Percentiles rank a stretch among this genome's conserved stretches.
Evolutionary conservation across 2,329 filamentous ascomycete genomes (phyloP).

Genomic region (Neobulgaria alba): DNA sequence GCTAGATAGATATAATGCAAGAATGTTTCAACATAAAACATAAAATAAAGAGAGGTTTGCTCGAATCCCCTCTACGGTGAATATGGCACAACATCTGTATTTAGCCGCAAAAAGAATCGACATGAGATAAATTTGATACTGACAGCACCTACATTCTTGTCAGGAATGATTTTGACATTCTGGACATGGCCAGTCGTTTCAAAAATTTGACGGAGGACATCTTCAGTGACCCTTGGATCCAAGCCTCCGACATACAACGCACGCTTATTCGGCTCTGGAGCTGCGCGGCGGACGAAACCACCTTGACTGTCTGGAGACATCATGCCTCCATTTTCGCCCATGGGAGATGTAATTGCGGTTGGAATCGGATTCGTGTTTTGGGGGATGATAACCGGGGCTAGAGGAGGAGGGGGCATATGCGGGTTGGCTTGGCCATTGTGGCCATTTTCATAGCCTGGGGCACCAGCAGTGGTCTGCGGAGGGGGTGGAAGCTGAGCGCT

Average conservation of each 20-base stretch:
- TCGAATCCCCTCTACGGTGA: slow-evolving; percentile 18
- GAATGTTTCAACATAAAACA: too few species aligned
- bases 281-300: slow-evolving; percentile 77
- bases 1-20: too few species aligned
- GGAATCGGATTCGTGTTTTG: slow-evolving; percentile 95
- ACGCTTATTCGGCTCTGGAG: slow-evolving; percentile 96
- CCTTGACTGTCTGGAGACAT: slow-evolving; percentile 80
- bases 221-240: slow-evolving; percentile 90
- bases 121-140: slow-evolving; percentile 28
- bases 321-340: slow-evolving; percentile 58
- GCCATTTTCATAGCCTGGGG: slow-evolving; percentile 68
- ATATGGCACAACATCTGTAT: slow-evolving; percentile 17
- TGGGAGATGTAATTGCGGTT: slow-evolving; percentile 81
- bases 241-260: slow-evolving; percentile 93
- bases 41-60: slow-evolving; percentile 1
- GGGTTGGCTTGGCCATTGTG: slow-evolving; percentile 63
- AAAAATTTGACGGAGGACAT: slow-evolving; percentile 94
- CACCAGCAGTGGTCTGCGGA: slow-evolving; percentile 58
- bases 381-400: slow-evolving; percentile 77
- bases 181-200: slow-evolving; percentile 97
- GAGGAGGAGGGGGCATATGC: slow-evolving; percentile 83
- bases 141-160: slow-evolving; percentile 83
- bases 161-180: slow-evolving; percentile 98
- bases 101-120: slow-evolving; percentile 20
- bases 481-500: slow-evolving; percentile 61